These are phyloP conservation scores for Platanus orientalis DNA, from an alignment of 164 flowering plant genomes.

Conservation along the genomic window DNA sequence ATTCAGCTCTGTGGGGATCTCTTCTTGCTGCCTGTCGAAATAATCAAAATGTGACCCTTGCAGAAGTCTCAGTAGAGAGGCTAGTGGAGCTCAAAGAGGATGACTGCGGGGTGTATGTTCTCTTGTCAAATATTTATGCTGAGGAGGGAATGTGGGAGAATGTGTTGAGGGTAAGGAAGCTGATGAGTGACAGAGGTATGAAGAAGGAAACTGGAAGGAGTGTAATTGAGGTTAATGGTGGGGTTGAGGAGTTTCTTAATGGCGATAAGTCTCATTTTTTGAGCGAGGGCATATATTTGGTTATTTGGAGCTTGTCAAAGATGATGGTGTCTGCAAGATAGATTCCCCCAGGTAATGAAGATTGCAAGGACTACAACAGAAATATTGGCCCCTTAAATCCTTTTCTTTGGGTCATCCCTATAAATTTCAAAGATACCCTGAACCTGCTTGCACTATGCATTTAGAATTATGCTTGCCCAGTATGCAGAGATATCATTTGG, in stretches of 20 bases:
- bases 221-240: slow-evolving; percentile 27
- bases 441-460: too few relatives aligned
- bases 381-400: too few relatives aligned
- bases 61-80: slow-evolving; percentile 20
- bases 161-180: slow-evolving; percentile 18
- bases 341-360: neutral
- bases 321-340: slow-evolving; percentile 6
- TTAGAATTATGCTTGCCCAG: too few relatives aligned
- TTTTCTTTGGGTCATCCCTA: too few relatives aligned
- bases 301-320: slow-evolving; percentile 22
- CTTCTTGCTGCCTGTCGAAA: slow-evolving; percentile 31
- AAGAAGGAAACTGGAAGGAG: slow-evolving; percentile 32
- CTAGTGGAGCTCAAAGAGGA: slow-evolving; percentile 28
- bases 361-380: too few relatives aligned
- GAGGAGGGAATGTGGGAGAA: slow-evolving; percentile 29
- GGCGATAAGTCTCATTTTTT: slow-evolving; percentile 15
- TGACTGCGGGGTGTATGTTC: slow-evolving; percentile 33
- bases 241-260: slow-evolving; percentile 24
- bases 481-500: too few relatives aligned
- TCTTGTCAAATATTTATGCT: slow-evolving; percentile 38
- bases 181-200: slow-evolving; percentile 22
- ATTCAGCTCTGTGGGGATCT: slow-evolving; percentile 34
- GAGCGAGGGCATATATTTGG: slow-evolving; percentile 10
- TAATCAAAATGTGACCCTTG: slow-evolving; percentile 19
- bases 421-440: too few relatives aligned